Evolutionary conservation across 108 stramenopile genomes (phyloP).

Genomic region (Discostella pseudostelligera): DNA sequence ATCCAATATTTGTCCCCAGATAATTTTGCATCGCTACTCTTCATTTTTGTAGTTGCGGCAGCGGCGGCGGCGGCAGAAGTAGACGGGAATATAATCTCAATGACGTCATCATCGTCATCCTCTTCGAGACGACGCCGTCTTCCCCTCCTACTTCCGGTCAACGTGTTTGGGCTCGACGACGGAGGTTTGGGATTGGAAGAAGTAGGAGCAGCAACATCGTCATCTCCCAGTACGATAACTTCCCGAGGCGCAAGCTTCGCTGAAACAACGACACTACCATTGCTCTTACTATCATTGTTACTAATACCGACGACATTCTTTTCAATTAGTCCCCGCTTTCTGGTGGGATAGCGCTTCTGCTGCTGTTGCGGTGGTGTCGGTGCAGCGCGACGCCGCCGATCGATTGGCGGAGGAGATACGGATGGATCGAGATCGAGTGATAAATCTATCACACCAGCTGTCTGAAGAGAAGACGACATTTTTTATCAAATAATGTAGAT

Average conservation of each 20-base stretch:
- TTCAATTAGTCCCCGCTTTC: too few relatives aligned
- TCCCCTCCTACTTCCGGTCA: neutral
- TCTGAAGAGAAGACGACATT: neutral
- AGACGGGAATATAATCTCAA: conserved; percentile 8
- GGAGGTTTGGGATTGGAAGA: neutral
- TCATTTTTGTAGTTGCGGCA: neutral
- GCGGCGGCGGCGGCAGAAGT: conserved; percentile 3
- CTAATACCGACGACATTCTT: too few relatives aligned
- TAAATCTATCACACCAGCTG: too few relatives aligned
- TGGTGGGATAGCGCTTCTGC: too few relatives aligned
- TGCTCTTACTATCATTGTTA: too few relatives aligned
- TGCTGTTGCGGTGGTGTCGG: neutral
- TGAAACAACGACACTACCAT: too few relatives aligned
- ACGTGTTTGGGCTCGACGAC: neutral
- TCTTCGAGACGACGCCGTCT: neutral
- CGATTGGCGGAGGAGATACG: neutral
- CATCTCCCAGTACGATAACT: conserved; percentile 11
- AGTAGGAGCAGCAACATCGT: neutral
- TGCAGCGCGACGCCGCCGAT: neutral
- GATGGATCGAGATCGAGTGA: conserved; percentile 2
- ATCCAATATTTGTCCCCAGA: conserved; percentile 12
- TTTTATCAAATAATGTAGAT: neutral
- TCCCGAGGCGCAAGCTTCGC: neutral
- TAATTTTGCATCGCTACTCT: too few relatives aligned
- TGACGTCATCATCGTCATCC: conserved; percentile 14